Percentiles rank a stretch among this genome's conserved stretches.
Conservation (phyloP, 169 alveolate genomes). For the Plasmodium vinckei region DNA sequence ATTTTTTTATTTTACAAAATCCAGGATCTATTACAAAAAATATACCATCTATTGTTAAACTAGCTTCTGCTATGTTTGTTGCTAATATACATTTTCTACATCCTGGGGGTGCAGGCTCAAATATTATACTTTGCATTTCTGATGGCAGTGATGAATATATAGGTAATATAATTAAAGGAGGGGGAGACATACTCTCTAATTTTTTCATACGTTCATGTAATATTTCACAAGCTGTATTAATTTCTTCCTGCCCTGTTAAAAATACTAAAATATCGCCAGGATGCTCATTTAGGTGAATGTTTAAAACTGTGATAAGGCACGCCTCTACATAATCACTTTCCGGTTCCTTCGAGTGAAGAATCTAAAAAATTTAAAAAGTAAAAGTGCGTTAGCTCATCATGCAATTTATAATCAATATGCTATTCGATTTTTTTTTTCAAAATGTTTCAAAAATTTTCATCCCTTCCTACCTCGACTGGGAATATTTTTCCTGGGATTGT, state of each 20-base stretch:
- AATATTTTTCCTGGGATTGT: conserved; percentile 99
- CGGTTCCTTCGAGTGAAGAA: conserved; percentile 96
- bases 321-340: conserved; percentile 99
- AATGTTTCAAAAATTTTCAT: too few species aligned
- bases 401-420: too few species aligned
- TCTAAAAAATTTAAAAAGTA: conserved; percentile 1
- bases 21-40: conserved; percentile 99
- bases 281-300: conserved; percentile 97
- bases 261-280: conserved; percentile 99
- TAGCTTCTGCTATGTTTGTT: conserved; percentile 99
- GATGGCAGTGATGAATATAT: conserved; percentile 98
- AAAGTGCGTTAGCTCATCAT: too few species aligned
- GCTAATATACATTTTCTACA: conserved; percentile 98
- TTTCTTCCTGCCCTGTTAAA: conserved; percentile 99
- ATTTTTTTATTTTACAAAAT: conserved; percentile 96
- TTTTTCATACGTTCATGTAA: conserved; percentile 95
- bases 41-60: conserved; percentile 99
- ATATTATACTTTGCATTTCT: conserved; percentile 97
- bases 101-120: conserved; percentile 99
- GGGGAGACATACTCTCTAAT: conserved; percentile 95
- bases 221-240: conserved; percentile 98
- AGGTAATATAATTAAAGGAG: conserved; percentile 96
- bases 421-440: too few species aligned
- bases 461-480: conserved; percentile 94
- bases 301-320: conserved; percentile 96